Evolutionary conservation across 768 basidiomycete species (phyloP), one percentile per base, ranked within the genome.

Genomic region (Lactarius indigo): DNA sequence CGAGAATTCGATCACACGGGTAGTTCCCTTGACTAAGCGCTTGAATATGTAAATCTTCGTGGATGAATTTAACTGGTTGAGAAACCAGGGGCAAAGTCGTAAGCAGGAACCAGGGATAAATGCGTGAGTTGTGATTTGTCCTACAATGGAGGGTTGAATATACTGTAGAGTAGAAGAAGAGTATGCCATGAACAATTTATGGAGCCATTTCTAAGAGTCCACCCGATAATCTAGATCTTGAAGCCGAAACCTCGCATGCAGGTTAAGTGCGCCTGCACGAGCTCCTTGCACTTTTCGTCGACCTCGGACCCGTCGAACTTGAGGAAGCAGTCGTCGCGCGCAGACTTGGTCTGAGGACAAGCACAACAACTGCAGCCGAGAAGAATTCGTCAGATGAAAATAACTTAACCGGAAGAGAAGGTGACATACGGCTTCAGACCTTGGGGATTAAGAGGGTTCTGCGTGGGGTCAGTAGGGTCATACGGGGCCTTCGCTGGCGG

Each of bases 161-260:
- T n/a, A n/a, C n/a, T n/a, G 33, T 35, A 35, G 33, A 35, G 33
- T 35, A 35, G 35, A 0, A 37, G 35, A 37, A 7, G 10, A 37
- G 23, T 23, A 30, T 39, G 41, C 18, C 13, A 7, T 57, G 35
- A 59, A 35, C n/a, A 58, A 8, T 41, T 26, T 57, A 39, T 42
- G 58, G 35, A 5, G n/a, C 17, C 28, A 44, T n/a, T 59, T 44
- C 35, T 58, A 44, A 31, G 35, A 12, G 12, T 37, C 35, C 12
- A 37, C 35, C 35, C 12, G 13, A 37, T 37, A 37, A 37, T 37
- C 69, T 80, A 92, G 12, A 92, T 76, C 72, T 94, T 91, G 84
- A 98, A 98, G 13, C 96, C 96, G 58, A 93, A 84, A 20, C 83
- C 79, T 47, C 88, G 83, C 97, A 99, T 99, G 80, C 97, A 99